Evolutionary conservation across 2,329 filamentous ascomycete species (phyloP).

Genomic region (Exserohilum turcica): DNA sequence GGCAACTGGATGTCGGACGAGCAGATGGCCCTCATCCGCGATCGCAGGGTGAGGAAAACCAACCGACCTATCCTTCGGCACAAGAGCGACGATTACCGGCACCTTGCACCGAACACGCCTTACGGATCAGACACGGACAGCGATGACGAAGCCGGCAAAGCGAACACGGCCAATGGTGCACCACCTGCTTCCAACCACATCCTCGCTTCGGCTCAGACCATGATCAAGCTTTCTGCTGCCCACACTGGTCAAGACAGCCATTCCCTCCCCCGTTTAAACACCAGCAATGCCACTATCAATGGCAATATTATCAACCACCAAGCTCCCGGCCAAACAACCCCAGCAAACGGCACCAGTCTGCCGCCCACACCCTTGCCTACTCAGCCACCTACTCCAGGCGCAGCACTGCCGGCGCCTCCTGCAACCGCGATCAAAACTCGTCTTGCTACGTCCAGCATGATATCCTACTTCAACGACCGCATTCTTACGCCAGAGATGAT

Average conservation of each 20-base stretch:
- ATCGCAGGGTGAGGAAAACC: conserved; percentile 75
- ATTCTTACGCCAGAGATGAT: conserved; percentile 97
- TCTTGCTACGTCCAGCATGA: conserved; percentile 95
- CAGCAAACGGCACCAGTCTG: conserved; percentile 11
- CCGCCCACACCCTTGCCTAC: conserved; percentile 28
- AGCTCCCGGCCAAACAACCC: conserved; percentile 29
- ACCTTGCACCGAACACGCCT: conserved; percentile 79
- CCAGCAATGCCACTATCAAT: conserved; percentile 26
- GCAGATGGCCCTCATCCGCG: conserved; percentile 91
- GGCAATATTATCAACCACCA: conserved; percentile 19
- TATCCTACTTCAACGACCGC: conserved; percentile 96
- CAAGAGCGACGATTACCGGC: conserved; percentile 88
- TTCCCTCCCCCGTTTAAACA: conserved; percentile 23
- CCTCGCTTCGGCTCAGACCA: conserved; percentile 42
- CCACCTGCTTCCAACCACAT: conserved; percentile 29
- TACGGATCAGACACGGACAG: conserved; percentile 75
- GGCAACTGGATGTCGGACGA: conserved; percentile 99
- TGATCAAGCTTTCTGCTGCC: conserved; percentile 47
- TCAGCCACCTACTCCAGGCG: conserved; percentile 28
- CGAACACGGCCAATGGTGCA: conserved; percentile 13
- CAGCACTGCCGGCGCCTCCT: conserved; percentile 39
- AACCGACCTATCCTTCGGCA: conserved; percentile 78
- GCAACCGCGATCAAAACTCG: conserved; percentile 71
- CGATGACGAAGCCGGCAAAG: conserved; percentile 35
- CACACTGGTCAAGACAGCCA: conserved; percentile 43